Conservation (phyloP, 106 monocot species). For the Narthecium ossifragum region DNA sequence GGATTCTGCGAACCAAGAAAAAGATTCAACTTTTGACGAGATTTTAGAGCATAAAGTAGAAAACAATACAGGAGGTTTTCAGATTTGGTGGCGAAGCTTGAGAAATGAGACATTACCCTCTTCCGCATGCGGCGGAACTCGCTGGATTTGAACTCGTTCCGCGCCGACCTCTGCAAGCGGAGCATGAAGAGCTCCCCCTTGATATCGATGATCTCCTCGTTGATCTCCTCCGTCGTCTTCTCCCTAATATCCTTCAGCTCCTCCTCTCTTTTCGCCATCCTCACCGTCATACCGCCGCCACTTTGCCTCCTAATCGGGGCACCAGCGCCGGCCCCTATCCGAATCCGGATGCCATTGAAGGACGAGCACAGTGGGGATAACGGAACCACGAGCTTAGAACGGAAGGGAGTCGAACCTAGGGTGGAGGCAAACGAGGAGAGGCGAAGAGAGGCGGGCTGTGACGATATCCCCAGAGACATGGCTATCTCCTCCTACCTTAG, state of each 20-base stretch:
- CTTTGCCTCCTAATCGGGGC: not conserved
- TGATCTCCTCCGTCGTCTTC: conserved; percentile 72
- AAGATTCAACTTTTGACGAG: no score
- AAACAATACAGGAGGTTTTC: no score
- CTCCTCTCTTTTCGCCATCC: conserved; percentile 84
- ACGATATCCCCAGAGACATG: conserved; percentile 23
- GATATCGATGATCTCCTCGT: conserved; percentile 92
- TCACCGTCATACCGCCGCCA: conserved; percentile 18
- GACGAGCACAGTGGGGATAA: conserved; percentile 26
- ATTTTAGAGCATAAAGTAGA: no score
- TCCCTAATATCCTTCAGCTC: conserved; percentile 73
- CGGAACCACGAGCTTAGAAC: no score
- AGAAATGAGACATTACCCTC: no score
- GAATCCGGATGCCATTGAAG: conserved; percentile 37
- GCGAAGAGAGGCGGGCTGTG: conserved; percentile 5
- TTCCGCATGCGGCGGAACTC: conserved; percentile 86
- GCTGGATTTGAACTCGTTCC: conserved; percentile 87
- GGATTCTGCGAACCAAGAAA: no score
- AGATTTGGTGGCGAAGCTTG: no score
- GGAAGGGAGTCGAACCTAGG: not conserved
- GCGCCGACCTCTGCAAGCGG: conserved; percentile 75
- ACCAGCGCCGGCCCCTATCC: not conserved
- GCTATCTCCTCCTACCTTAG: conserved; percentile 10
- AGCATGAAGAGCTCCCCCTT: conserved; percentile 91
- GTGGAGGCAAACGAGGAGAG: conserved; percentile 1